Percentiles rank a stretch among this genome's conserved stretches.
Evolutionary conservation across 345 rosid species (phyloP).

Genomic region (Eucalyptus curtisii): DNA sequence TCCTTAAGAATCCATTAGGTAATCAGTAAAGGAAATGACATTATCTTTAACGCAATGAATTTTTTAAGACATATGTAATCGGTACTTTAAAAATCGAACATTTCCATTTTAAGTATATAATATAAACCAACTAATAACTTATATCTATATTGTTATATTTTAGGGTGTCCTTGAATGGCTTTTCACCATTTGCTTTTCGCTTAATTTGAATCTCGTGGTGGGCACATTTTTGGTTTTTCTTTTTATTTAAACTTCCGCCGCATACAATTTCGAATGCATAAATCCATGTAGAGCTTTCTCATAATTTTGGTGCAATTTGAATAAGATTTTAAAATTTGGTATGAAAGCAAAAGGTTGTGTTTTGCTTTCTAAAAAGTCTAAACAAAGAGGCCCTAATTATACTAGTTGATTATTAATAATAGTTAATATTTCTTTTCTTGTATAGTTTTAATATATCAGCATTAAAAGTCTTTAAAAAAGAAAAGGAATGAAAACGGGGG

Average conservation of each 20-base stretch:
- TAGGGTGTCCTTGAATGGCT: background rate
- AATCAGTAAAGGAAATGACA: background rate
- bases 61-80: background rate
- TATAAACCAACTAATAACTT: too few species aligned
- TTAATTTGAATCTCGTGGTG: too few species aligned
- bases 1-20: background rate
- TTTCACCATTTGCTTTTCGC: background rate
- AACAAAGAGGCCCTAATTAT: background rate
- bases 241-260: background rate
- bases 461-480: background rate
- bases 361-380: background rate
- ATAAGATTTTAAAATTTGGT: background rate
- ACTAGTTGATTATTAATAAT: background rate
- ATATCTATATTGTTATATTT: too few species aligned
- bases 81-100: background rate
- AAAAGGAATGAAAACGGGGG: background rate
- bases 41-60: background rate
- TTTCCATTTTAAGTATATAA: background rate
- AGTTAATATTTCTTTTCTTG: background rate
- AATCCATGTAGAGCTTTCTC: background rate
- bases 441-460: background rate
- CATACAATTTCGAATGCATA: background rate
- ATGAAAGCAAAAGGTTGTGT: background rate
- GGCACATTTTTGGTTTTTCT: background rate
- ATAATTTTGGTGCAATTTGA: background rate